Base-by-base conservation (phyloP, 2,329 filamentous ascomycete genomes). In the Fusarium sterilihyphosum region DNA sequence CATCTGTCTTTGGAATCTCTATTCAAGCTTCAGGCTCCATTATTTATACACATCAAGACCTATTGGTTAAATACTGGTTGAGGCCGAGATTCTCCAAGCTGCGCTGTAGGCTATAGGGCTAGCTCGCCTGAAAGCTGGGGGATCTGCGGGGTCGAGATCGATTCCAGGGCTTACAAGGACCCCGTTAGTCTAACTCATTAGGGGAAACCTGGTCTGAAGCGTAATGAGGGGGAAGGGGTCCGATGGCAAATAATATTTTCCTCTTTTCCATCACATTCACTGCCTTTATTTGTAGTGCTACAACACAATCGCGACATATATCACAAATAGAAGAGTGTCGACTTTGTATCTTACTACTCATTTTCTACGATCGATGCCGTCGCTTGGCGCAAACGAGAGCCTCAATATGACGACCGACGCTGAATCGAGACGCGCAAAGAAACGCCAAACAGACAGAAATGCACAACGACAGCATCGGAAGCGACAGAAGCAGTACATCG, bases 401-500 rank as follows among this genome's bases (percentile, higher is more conserved):
- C 8, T 20, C 17, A 57, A 52, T 4, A 46, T 63, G 61, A 35
- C 31, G 6, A 6, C 44, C 6, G 44, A 47, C 24, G 65, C 43
- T 18, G 50, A 67, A 50, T 24, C 46, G 5, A 37, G 65, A 40
- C 65, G 65, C 6, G 65, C 44, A 31, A 62, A 61, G 33, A 67
- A 67, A 31, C 65, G 65, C 12, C 49, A 63, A 33, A 67, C 65
- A 13, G 65, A 67, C 43, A 49, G 65, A 6, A 49, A 57, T 33
- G 65, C 65, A 10, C 65, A 67, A 31, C 40, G 59, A 54, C 59
- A 67, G 18, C 65, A 67, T 53, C 50, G 65, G 16, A 67, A 67
- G 22, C 59, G 65, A 6, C 65, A 67, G 37, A 67, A 67, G 31
- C 65, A 63, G 13, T 57, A 67, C 38, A 67, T 67, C 8, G 65